phyloP scores from a whole-genome alignment of 768 basidiomycete genomes.

The Phylloporus scabripes region DNA sequence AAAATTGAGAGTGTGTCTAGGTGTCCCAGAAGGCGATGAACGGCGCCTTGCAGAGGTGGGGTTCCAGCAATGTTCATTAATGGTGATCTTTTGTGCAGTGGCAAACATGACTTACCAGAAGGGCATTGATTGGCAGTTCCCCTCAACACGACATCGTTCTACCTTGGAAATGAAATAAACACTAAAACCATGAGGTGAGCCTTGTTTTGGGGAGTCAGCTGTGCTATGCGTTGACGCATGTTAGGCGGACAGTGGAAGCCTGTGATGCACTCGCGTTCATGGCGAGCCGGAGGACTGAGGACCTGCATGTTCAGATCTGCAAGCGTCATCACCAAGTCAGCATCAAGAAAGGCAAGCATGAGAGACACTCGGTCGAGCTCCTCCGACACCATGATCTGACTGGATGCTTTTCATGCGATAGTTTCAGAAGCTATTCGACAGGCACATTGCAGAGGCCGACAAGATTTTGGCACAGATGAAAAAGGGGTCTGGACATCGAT shows the following conservation, averaged over 20 bases:
- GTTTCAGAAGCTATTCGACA: slow-evolving; percentile 73
- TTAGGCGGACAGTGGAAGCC: slow-evolving; percentile 73
- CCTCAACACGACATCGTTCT: too few relatives aligned
- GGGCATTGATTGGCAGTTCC: too few relatives aligned
- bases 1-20: too few relatives aligned
- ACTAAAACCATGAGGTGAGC: too few relatives aligned
- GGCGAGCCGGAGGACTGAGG: slow-evolving; percentile 65
- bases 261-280: slow-evolving; percentile 49
- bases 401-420: slow-evolving; percentile 23
- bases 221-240: not conserved
- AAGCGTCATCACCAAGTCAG: slow-evolving; percentile 62
- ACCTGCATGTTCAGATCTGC: slow-evolving; percentile 68
- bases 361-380: slow-evolving; percentile 58
- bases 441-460: slow-evolving; percentile 60
- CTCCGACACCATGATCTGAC: not conserved
- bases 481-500: slow-evolving; percentile 41
- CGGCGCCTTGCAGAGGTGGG: too few relatives aligned
- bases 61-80: too few relatives aligned
- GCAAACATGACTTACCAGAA: too few relatives aligned
- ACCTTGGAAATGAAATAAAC: too few relatives aligned
- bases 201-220: too few relatives aligned
- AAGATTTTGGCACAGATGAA: slow-evolving; percentile 58
- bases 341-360: slow-evolving; percentile 63
- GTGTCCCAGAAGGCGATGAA: too few relatives aligned
- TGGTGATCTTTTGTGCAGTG: too few relatives aligned